Base-by-base conservation (phyloP, 2,329 filamentous ascomycete genomes). In the Phialemoniopsis sp. region DNA sequence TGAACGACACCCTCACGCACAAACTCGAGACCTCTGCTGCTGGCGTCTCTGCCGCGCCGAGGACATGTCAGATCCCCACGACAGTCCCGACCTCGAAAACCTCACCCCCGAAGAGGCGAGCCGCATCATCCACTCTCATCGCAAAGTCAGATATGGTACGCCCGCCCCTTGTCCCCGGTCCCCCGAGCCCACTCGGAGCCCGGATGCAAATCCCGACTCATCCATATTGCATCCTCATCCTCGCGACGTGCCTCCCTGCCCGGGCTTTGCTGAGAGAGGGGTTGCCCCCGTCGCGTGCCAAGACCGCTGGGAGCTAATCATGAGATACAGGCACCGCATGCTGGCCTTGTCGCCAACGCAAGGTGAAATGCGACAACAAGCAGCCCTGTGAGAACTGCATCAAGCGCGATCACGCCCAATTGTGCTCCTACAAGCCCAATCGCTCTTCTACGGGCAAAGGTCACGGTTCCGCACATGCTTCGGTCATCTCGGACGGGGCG, bases 341-440 rank as follows among this genome's bases (percentile, higher is more conserved):
- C 52, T 84, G 79, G 78, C 80, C 80, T 12, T 84, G 80, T 54
- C 70, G 80, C 34, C 80, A 83, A 58, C 71, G 80, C 47, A 83
- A 84, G 60, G 80, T 84, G 31, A 83, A 83, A 61, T 84, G 80
- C 56, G 79, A 83, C 62, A 83, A 82, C 58, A 78, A 82, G 56
- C 73, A 80, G 52, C 80, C 80, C 1, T 84, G 80, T 57, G 78
- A 83, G 53, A 84, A 84, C 54, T 84, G 80, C 52, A 72, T 81
- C 52, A 82, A 82, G 63, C 66, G 80, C 39, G 78, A 83, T 43
- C 80, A 84, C 49, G 70, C 78, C 3, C 70, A 76, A 58, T 64
- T 84, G 37, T 84, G 80, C 54, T 82, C 78, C 19, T 83, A 83
- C 62, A 82, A 82, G 54, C 80, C 80, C 13, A 83, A 82, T 54